Base-by-base conservation (phyloP, 1,284 basidiomycete genomes). In the Fomitiporia mediterranea region DNA sequence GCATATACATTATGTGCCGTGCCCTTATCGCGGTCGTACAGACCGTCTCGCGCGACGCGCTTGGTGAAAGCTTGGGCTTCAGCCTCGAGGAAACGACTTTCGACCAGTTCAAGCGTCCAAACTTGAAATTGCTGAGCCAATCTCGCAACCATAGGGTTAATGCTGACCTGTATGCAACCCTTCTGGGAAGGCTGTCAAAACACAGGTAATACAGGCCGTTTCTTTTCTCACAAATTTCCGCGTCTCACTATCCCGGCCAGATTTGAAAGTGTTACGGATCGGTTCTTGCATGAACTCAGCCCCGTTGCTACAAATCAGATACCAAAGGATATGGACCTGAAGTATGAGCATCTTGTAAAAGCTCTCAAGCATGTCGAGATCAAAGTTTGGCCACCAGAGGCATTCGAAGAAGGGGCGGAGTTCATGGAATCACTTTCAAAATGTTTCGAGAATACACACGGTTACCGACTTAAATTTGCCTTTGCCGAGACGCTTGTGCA, bases 341-440 rank as follows among this genome's bases (percentile, higher is more conserved):
- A 83, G 63, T 90, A 87, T 53, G 93, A 94, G 70, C 88, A 88
- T 67, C 72, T 95, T 0, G 81, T 96, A 15, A 81, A 81, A 60
- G 91, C 91, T 11, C 72, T 95, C 62, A 83, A 80, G 60, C 81
- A 91, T 65, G 80, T 95, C 44, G 82, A 87, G 63, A 84, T 96
- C 68, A 89, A 90, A 73, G 91, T 95, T 35, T 98, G 93, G 81
- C 95, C 95, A 0, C 89, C 93, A 40, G 90, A 95, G 66, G 84
- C 88, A 2, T 95, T 98, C 60, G 95, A 98, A 68, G 90, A 96
- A 69, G 91, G 91, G 2, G 89, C 94, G 3, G 94, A 98, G 62
- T 97, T 98, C 64, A 74, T 98, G 69, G 86, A 91, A 53, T 81
- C 84, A 2, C 72, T 98, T 8, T 86, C 93, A 0, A 87, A 85